Conservation (phyloP, 2,329 filamentous ascomycete species). For the Alternaria angustiovoidea region DNA sequence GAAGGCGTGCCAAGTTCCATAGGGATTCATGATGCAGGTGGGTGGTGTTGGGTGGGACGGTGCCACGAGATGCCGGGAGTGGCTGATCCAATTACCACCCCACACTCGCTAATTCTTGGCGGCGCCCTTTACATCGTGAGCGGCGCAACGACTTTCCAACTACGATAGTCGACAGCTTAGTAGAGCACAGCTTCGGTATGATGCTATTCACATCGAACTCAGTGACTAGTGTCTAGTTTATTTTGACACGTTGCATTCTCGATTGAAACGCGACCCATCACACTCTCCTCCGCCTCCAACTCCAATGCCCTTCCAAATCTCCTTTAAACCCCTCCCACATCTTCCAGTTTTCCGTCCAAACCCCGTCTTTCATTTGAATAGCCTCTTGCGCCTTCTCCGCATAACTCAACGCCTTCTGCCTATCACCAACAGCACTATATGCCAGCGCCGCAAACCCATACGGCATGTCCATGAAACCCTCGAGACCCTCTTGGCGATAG, state of each 20-base stretch:
- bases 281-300: slow-evolving; percentile 11
- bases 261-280: too few relatives aligned
- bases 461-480: slow-evolving; percentile 51
- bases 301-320: slow-evolving; percentile 12
- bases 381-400: slow-evolving; percentile 47
- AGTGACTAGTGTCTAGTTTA: too few relatives aligned
- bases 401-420: slow-evolving; percentile 39
- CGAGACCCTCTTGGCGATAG: slow-evolving; percentile 49
- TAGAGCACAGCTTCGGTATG: too few relatives aligned
- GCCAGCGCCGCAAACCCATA: slow-evolving; percentile 53
- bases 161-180: too few relatives aligned
- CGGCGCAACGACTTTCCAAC: too few relatives aligned
- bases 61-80: not conserved
- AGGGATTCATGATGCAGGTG: not conserved
- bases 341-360: slow-evolving; percentile 38
- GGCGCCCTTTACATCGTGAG: not conserved
- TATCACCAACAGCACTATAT: slow-evolving; percentile 47
- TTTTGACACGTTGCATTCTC: too few relatives aligned
- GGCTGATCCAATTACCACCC: not conserved
- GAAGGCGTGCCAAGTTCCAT: not conserved
- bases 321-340: slow-evolving; percentile 44
- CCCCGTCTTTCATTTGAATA: slow-evolving; percentile 50
- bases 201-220: too few relatives aligned
- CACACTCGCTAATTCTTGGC: not conserved
- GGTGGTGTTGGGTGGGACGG: not conserved